Conservation (phyloP, 768 basidiomycete genomes). For the Pisolithus microcarpus region DNA sequence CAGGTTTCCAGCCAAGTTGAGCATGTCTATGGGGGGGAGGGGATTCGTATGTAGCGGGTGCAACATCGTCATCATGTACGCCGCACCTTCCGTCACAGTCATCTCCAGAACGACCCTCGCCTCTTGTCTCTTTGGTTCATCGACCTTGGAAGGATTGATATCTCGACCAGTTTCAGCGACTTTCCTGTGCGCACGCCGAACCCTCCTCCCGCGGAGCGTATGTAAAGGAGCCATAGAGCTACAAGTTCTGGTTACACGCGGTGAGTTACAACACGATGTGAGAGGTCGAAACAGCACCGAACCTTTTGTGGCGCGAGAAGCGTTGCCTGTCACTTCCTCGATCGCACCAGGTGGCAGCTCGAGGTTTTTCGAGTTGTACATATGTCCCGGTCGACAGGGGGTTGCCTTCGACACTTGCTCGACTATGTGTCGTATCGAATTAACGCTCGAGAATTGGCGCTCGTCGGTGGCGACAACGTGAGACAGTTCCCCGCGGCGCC, state of each 20-base stretch:
- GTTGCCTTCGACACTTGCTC: too few relatives aligned
- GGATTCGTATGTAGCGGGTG: background rate
- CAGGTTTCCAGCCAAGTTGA: conserved; percentile 31
- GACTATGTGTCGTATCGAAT: too few relatives aligned
- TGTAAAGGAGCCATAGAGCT: conserved; percentile 32
- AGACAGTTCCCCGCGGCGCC: too few relatives aligned
- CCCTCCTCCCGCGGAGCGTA: conserved; percentile 18
- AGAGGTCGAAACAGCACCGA: background rate
- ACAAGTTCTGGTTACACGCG: conserved; percentile 24
- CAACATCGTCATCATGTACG: background rate
- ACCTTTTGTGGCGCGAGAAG: conserved; percentile 17
- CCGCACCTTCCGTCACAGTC: conserved; percentile 39
- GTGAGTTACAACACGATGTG: conserved; percentile 11
- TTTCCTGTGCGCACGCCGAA: conserved; percentile 14
- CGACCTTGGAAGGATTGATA: conserved; percentile 31
- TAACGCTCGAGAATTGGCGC: too few relatives aligned
- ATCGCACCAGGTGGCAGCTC: background rate
- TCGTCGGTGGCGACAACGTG: too few relatives aligned
- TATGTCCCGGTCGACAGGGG: background rate
- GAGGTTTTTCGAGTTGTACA: background rate
- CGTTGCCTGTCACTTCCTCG: conserved; percentile 14
- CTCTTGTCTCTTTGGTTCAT: conserved; percentile 32
- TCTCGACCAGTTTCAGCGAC: conserved; percentile 26
- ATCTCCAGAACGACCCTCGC: conserved; percentile 36
- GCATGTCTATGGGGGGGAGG: conserved; percentile 34